These are phyloP conservation scores for Coniochaeta sp. DNA, from an alignment of 2,329 filamentous ascomycete genomes.

Conservation along the genomic window DNA sequence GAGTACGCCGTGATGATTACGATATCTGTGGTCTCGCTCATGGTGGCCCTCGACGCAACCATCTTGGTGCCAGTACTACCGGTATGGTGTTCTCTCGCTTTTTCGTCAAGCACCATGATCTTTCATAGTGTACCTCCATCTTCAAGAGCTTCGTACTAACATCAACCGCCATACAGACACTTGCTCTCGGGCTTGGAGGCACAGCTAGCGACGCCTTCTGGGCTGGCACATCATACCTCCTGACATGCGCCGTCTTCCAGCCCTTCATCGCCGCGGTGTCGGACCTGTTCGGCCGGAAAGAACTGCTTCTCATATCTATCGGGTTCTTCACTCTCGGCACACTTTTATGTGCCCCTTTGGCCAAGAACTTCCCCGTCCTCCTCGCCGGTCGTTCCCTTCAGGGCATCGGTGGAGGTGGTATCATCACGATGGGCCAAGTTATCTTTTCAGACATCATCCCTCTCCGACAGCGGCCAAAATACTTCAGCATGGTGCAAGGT, in stretches of 20 bases:
- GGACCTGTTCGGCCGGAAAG: conserved; percentile 39
- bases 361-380: conserved; percentile 23
- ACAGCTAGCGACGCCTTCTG: conserved; percentile 34
- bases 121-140: background rate
- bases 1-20: conserved; percentile 33
- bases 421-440: conserved; percentile 30
- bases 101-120: background rate
- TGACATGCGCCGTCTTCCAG: conserved; percentile 33
- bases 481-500: conserved; percentile 28
- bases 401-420: conserved; percentile 32
- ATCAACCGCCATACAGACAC: conserved; percentile 14
- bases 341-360: conserved; percentile 26
- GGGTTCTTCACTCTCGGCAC: conserved; percentile 37
- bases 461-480: conserved; percentile 31
- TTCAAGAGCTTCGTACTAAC: background rate
- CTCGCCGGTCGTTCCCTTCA: conserved; percentile 31
- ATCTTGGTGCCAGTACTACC: conserved; percentile 37
- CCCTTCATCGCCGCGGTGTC: conserved; percentile 33
- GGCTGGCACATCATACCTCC: conserved; percentile 40
- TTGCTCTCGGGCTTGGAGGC: conserved; percentile 27
- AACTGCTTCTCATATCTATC: conserved; percentile 32
- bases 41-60: conserved; percentile 41
- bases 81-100: conserved; percentile 16
- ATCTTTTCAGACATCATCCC: conserved; percentile 36
- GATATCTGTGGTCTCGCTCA: conserved; percentile 34